phyloP scores from a whole-genome alignment of 1,284 basidiomycete species.

The Neolentinus lepideus region DNA sequence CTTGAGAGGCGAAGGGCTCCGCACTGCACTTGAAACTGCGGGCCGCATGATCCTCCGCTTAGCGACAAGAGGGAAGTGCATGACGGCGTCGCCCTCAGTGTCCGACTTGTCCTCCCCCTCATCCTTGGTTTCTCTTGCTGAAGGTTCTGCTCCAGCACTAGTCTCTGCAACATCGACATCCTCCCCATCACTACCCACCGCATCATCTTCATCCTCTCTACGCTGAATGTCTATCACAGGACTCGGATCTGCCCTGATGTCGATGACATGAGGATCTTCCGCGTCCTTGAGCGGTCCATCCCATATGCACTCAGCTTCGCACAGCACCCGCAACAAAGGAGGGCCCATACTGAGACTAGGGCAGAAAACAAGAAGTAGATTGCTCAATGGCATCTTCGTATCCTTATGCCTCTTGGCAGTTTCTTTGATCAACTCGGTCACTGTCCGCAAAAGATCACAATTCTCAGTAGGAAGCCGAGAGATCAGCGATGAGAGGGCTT shows the following conservation, averaged over 20 bases:
- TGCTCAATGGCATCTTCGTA: slow-evolving; percentile 83
- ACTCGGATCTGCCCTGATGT: slow-evolving; percentile 4
- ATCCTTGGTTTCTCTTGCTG: neutral
- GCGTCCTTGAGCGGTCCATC: slow-evolving; percentile 20
- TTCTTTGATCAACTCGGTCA: slow-evolving; percentile 64
- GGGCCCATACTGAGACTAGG: slow-evolving; percentile 78
- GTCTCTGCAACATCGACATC: neutral
- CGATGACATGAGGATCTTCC: slow-evolving; percentile 1
- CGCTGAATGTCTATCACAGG: neutral
- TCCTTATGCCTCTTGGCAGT: slow-evolving; percentile 55
- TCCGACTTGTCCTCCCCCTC: neutral
- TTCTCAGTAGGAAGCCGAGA: slow-evolving; percentile 65
- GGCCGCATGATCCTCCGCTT: neutral
- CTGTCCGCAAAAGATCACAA: slow-evolving; percentile 63
- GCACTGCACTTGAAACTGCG: neutral
- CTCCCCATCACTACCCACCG: neutral
- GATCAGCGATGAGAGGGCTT: slow-evolving; percentile 50
- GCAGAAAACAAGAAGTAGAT: slow-evolving; percentile 73
- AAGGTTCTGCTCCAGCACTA: neutral
- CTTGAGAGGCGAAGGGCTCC: neutral
- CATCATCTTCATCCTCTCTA: neutral
- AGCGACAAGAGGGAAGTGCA: neutral
- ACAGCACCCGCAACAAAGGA: slow-evolving; percentile 63
- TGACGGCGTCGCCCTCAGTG: neutral
- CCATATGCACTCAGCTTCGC: slow-evolving; percentile 68